These are phyloP conservation scores for Mortierella sp. DNA, from an alignment of 371 early-diverging fungal species.

Conservation along the genomic window DNA sequence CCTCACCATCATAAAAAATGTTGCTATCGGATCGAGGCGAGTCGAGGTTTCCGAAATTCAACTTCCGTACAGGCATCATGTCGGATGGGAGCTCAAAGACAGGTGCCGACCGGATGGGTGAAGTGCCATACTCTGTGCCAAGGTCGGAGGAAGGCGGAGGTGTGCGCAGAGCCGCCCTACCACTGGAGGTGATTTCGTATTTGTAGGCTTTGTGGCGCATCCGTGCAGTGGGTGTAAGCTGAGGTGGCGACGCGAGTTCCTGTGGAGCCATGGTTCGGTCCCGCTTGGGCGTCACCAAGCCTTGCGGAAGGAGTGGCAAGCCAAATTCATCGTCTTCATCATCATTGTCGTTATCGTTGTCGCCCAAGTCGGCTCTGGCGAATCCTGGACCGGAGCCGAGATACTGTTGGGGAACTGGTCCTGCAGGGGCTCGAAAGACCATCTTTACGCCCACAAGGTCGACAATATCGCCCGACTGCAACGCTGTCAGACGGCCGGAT, in stretches of 20 bases:
- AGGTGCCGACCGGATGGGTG: conserved; percentile 24
- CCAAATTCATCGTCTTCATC: conserved; percentile 1
- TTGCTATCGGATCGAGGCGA: conserved; percentile 25
- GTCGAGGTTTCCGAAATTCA: conserved; percentile 9
- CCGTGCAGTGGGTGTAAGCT: conserved; percentile 38
- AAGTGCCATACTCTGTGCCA: conserved; percentile 30
- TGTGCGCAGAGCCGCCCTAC: conserved; percentile 20
- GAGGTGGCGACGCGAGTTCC: conserved; percentile 29
- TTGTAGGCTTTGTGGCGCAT: conserved; percentile 47
- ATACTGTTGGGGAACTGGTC: conserved; percentile 14
- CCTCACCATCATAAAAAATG: conserved; percentile 17
- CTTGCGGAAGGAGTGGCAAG: not conserved
- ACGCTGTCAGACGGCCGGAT: conserved; percentile 38
- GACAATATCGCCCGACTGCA: conserved; percentile 43
- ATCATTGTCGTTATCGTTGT: not conserved
- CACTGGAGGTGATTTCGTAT: conserved; percentile 29
- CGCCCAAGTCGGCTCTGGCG: not conserved
- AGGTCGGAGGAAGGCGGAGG: conserved; percentile 43
- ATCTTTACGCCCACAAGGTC: conserved; percentile 53
- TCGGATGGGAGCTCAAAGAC: conserved; percentile 22
- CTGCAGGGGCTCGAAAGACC: conserved; percentile 33
- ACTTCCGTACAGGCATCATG: conserved; percentile 17
- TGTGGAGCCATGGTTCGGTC: not conserved
- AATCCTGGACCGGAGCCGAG: not conserved
- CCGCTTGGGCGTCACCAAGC: conserved; percentile 35